phyloP scores from a whole-genome alignment of 2,329 filamentous ascomycete species.

The Fusarium sp. region DNA sequence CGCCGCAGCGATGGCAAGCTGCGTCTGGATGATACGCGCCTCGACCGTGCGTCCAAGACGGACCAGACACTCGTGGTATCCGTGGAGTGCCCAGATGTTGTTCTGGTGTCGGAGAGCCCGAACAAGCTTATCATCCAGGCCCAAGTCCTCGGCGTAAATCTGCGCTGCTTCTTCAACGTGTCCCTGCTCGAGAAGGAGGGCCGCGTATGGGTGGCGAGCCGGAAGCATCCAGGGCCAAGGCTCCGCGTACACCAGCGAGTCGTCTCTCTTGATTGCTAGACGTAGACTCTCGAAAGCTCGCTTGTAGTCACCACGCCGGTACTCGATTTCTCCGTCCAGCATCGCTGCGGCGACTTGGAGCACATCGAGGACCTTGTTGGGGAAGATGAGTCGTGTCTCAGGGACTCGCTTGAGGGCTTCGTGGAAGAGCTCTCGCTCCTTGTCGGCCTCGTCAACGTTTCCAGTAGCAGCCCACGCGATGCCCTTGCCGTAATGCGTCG shows the following conservation, averaged over 20 bases:
- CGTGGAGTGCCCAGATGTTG: slow-evolving; percentile 78
- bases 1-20: not conserved
- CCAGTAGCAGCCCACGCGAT: slow-evolving; percentile 72
- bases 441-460: slow-evolving; percentile 63
- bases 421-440: slow-evolving; percentile 62
- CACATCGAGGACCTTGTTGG: slow-evolving; percentile 42
- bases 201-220: slow-evolving; percentile 75
- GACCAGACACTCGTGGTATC: slow-evolving; percentile 69
- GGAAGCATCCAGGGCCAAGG: slow-evolving; percentile 87
- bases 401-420: slow-evolving; percentile 64
- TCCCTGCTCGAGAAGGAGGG: slow-evolving; percentile 74
- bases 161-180: slow-evolving; percentile 45
- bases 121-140: slow-evolving; percentile 60
- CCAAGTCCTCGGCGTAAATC: not conserved
- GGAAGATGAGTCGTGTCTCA: slow-evolving; percentile 63
- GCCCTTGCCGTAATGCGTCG: slow-evolving; percentile 75
- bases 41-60: not conserved
- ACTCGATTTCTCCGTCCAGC: slow-evolving; percentile 79
- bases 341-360: slow-evolving; percentile 66
- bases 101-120: slow-evolving; percentile 71
- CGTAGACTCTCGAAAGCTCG: slow-evolving; percentile 68
- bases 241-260: slow-evolving; percentile 74
- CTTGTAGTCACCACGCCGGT: slow-evolving; percentile 69
- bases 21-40: not conserved
- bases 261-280: slow-evolving; percentile 67